phyloP scores from a whole-genome alignment of 129 eudicot genomes.

The Tagetes patula region DNA sequence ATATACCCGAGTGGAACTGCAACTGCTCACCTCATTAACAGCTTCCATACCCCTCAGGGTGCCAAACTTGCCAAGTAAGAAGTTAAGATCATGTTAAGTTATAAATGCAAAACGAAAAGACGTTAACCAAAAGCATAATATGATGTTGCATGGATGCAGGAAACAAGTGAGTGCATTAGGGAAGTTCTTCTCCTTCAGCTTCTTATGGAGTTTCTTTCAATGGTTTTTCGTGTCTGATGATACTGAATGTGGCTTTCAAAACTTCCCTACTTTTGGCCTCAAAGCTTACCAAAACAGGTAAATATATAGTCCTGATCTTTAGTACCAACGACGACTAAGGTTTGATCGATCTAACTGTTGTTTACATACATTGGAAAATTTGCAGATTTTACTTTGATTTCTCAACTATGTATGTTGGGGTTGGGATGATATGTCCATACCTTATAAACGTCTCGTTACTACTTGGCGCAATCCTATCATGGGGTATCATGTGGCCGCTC shows the following conservation, averaged over 20 bases:
- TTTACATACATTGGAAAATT: neutral
- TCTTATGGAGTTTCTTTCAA: constrained; percentile 45
- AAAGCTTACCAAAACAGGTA: constrained; percentile 37
- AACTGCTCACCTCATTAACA: constrained; percentile 68
- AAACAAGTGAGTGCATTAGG: constrained; percentile 49
- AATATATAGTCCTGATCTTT: no score
- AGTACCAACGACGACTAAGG: no score
- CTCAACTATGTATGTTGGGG: constrained; percentile 63
- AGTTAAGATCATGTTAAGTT: no score
- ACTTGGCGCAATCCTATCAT: constrained; percentile 59
- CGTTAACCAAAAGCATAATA: no score
- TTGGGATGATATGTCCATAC: constrained; percentile 69
- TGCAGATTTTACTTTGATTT: constrained; percentile 62
- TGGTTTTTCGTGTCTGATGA: constrained; percentile 46
- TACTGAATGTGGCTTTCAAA: constrained; percentile 42
- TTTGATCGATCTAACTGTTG: neutral
- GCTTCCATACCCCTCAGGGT: constrained; percentile 73
- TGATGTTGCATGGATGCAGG: constrained; percentile 22
- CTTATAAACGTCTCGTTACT: constrained; percentile 55
- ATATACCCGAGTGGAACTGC: constrained; percentile 78
- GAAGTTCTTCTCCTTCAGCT: constrained; percentile 48
- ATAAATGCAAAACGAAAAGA: no score
- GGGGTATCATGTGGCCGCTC: constrained; percentile 69
- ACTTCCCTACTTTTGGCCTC: constrained; percentile 50
- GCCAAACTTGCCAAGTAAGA: constrained; percentile 59